Conservation (phyloP, 371 early-diverging fungal species). For the Apophysomyces ossiformis region DNA sequence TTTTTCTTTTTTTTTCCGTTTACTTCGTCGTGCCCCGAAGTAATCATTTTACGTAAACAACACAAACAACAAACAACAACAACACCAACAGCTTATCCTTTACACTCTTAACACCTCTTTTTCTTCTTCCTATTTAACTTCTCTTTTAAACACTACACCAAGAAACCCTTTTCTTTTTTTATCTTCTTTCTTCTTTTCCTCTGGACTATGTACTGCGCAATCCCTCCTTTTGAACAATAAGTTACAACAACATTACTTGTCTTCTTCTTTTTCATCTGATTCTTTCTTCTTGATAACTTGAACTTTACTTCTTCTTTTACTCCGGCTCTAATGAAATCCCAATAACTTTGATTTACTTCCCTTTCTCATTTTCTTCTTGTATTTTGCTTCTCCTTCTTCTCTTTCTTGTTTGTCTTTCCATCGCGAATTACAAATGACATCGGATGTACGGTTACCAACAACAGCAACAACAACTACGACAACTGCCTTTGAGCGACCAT, state of each 20-base stretch:
- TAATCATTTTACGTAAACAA: no score
- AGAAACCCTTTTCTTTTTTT: background rate
- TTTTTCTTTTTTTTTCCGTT: no score
- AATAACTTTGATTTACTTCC: slow-evolving; percentile 3
- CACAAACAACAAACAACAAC: no score
- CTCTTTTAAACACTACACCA: background rate
- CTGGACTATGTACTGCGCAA: background rate
- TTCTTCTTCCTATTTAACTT: background rate
- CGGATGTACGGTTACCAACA: slow-evolving; percentile 26
- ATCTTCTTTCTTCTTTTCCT: background rate
- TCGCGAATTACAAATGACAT: slow-evolving; percentile 22
- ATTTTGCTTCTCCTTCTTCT: slow-evolving; percentile 10
- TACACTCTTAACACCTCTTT: background rate
- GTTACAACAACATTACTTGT: background rate
- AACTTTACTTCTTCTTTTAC: background rate
- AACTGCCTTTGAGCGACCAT: slow-evolving; percentile 19
- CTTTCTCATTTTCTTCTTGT: background rate
- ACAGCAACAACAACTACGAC: no score
- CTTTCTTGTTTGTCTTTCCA: slow-evolving; percentile 8
- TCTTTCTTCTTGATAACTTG: background rate
- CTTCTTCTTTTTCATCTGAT: background rate
- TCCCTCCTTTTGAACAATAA: background rate
- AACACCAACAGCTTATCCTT: background rate
- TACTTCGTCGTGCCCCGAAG: no score
- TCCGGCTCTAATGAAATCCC: background rate